These are phyloP conservation scores for Trichoderma sp. DNA, from an alignment of 2,329 filamentous ascomycete genomes.

Conservation along the genomic window DNA sequence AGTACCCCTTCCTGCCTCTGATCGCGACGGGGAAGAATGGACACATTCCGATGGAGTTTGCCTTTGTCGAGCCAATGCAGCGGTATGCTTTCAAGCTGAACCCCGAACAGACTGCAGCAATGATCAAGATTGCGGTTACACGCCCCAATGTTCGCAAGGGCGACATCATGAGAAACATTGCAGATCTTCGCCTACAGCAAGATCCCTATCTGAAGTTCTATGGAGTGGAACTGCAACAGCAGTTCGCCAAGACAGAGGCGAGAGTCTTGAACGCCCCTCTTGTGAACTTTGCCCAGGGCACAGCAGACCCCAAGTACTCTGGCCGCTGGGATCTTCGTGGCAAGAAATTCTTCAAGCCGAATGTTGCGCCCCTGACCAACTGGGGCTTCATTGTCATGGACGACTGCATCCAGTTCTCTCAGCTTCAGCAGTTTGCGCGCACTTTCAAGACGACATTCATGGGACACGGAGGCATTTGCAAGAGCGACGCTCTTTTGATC, in stretches of 20 bases:
- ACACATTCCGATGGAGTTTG: constrained; percentile 64
- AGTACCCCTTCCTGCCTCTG: constrained; percentile 55
- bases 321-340: constrained; percentile 88
- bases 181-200: constrained; percentile 66
- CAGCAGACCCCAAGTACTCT: constrained; percentile 61
- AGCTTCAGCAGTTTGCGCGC: constrained; percentile 40
- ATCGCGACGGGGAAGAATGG: constrained; percentile 59
- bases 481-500: constrained; percentile 41
- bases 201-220: constrained; percentile 75
- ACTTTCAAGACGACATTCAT: constrained; percentile 51
- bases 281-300: constrained; percentile 65
- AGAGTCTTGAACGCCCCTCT: constrained; percentile 70
- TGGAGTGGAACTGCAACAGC: constrained; percentile 67
- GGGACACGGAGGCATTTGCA: constrained; percentile 53
- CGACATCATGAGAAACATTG: constrained; percentile 59
- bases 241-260: constrained; percentile 69
- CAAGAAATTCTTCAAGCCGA: constrained; percentile 71
- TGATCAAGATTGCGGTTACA: constrained; percentile 94
- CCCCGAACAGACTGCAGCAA: constrained; percentile 68
- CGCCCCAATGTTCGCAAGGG: constrained; percentile 67
- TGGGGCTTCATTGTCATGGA: constrained; percentile 77
- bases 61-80: constrained; percentile 56
- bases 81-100: constrained; percentile 65
- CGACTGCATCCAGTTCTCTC: constrained; percentile 50
- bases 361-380: constrained; percentile 61